A percentile compares a stretch with the other conserved stretches of the same genome.
Evolutionary conservation across 2,329 filamentous ascomycete species (phyloP).

Genomic region (Lecanicillium sp.): DNA sequence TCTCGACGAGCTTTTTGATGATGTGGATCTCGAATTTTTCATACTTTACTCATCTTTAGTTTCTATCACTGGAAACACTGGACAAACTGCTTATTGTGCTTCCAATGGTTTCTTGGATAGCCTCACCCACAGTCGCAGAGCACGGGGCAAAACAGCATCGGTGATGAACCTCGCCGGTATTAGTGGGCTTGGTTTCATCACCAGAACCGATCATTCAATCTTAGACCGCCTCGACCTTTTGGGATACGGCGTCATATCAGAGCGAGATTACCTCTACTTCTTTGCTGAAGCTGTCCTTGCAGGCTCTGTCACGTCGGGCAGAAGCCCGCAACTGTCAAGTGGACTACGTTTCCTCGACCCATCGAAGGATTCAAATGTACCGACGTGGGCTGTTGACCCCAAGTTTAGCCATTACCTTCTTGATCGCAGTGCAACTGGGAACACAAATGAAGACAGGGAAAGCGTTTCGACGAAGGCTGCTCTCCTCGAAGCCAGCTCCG

Average conservation of each 20-base stretch:
- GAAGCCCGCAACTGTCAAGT: constrained; percentile 8
- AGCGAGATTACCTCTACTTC: constrained; percentile 17
- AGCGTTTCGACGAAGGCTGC: constrained; percentile 5
- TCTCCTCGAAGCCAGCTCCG: constrained; percentile 9
- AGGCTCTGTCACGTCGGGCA: constrained; percentile 5
- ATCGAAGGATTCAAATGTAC: constrained; percentile 6
- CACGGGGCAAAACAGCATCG: constrained; percentile 16
- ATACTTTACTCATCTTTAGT: constrained; percentile 30
- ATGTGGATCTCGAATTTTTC: constrained; percentile 29
- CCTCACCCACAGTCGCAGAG: constrained; percentile 17
- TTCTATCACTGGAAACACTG: constrained; percentile 24
- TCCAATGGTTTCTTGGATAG: constrained; percentile 28
- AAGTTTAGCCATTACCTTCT: constrained; percentile 11
- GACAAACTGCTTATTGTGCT: constrained; percentile 29
- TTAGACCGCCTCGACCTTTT: constrained; percentile 7
- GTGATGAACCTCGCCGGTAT: constrained; percentile 19
- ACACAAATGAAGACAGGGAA: constrained; percentile 2
- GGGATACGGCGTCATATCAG: constrained; percentile 13
- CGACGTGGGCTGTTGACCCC: constrained; percentile 9
- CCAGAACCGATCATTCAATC: constrained; percentile 7
- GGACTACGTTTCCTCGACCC: constrained; percentile 7
- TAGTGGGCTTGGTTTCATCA: constrained; percentile 11
- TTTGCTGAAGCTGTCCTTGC: constrained; percentile 13
- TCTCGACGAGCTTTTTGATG: constrained; percentile 22
- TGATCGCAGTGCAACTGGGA: constrained; percentile 6